A percentile compares a stretch with the other conserved stretches of the same genome.
These are phyloP conservation scores for Saxophila tyrrhenica DNA, from an alignment of 495 filamentous ascomycete genomes.

Conservation along the genomic window DNA sequence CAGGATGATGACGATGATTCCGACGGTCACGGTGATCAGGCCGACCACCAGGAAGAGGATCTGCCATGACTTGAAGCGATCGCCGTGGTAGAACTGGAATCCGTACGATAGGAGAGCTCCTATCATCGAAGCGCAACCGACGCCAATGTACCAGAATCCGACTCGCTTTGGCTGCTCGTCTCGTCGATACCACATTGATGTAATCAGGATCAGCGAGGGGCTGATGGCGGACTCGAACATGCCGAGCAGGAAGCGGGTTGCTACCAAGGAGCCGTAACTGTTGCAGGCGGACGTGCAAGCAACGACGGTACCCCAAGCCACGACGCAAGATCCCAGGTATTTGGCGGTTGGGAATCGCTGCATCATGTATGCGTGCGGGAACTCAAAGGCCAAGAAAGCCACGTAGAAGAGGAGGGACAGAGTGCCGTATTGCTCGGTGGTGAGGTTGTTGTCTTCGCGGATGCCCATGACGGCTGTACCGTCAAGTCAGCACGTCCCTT, in stretches of 20 bases:
- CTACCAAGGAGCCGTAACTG: constrained; percentile 40
- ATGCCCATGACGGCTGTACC: constrained; percentile 17
- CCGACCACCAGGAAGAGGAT: constrained; percentile 25
- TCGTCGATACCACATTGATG: constrained; percentile 16
- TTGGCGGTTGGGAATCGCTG: constrained; percentile 14
- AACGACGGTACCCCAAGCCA: constrained; percentile 23
- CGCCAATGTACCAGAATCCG: constrained; percentile 13
- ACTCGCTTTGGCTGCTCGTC: constrained; percentile 11
- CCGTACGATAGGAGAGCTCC: constrained; percentile 13
- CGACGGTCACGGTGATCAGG: constrained; percentile 41
- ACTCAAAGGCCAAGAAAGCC: constrained; percentile 10
- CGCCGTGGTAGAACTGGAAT: constrained; percentile 13
- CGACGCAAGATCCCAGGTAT: constrained; percentile 9
- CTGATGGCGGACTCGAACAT: constrained; percentile 21
- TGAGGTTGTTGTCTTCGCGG: constrained; percentile 13
- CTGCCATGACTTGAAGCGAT: constrained; percentile 10
- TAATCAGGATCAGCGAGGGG: constrained; percentile 7
- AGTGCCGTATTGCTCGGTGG: background rate
- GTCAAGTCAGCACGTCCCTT: too few relatives aligned
- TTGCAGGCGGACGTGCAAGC: constrained; percentile 38
- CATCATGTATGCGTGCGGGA: constrained; percentile 10
- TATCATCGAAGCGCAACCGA: constrained; percentile 4
- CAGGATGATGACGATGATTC: constrained; percentile 26
- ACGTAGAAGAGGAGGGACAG: constrained; percentile 15
- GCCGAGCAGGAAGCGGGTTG: constrained; percentile 35